These are phyloP conservation scores for Imleria badia DNA, from an alignment of 768 basidiomycete genomes.

Conservation along the genomic window DNA sequence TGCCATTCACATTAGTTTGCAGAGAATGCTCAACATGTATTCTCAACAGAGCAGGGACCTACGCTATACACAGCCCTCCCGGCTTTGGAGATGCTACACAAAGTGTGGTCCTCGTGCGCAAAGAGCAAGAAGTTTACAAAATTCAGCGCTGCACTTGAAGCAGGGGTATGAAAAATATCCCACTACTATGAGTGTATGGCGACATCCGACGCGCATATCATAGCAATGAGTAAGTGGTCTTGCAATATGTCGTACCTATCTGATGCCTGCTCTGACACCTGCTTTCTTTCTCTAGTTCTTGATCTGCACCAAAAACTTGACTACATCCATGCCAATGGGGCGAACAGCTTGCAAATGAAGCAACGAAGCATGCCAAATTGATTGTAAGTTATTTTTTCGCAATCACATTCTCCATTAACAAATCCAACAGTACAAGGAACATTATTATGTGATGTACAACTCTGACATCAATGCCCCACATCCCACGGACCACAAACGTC, in stretches of 20 bases:
- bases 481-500: no score
- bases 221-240: slow-evolving; percentile 13
- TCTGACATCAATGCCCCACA: no score
- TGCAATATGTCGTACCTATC: no score
- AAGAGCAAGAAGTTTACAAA: slow-evolving; percentile 1
- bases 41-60: slow-evolving; percentile 2
- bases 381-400: no score
- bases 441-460: background rate
- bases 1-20: no score
- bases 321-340: background rate
- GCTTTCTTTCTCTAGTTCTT: no score
- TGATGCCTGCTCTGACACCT: no score
- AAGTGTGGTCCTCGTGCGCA: background rate
- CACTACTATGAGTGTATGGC: background rate
- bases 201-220: background rate
- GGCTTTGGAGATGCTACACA: slow-evolving; percentile 1
- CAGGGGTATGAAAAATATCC: background rate
- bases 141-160: slow-evolving; percentile 1
- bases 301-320: background rate
- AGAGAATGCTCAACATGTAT: slow-evolving; percentile 4
- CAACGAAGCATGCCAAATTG: no score
- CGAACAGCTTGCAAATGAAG: no score
- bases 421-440: background rate
- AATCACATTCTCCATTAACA: no score
- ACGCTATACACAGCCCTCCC: background rate